A percentile compares a stretch with the other conserved stretches of the same genome.
Evolutionary conservation across 768 basidiomycete genomes (phyloP).

Genomic region (Suillus discolor): DNA sequence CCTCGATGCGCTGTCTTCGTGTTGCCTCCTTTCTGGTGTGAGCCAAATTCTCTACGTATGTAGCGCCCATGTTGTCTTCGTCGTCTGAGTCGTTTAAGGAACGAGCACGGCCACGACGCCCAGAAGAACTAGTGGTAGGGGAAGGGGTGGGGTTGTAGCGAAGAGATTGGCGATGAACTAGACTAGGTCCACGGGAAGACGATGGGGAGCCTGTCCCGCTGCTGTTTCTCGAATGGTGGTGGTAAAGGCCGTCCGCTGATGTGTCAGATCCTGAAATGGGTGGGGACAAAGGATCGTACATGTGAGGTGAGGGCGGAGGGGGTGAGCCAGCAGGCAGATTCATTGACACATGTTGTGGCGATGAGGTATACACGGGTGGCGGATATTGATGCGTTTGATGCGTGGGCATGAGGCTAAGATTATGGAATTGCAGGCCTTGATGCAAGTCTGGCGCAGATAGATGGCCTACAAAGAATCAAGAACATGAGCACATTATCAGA

Average conservation of each 20-base stretch:
- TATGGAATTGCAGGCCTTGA: conserved; percentile 61
- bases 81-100: conserved; percentile 79
- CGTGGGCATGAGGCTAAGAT: conserved; percentile 66
- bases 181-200: conserved; percentile 72
- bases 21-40: conserved; percentile 84
- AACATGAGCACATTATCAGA: conserved; percentile 61
- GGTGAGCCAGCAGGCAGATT: conserved; percentile 66
- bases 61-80: conserved; percentile 64
- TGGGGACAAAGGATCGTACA: conserved; percentile 85
- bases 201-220: conserved; percentile 75
- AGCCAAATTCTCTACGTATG: conserved; percentile 71
- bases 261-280: conserved; percentile 90
- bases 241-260: conserved; percentile 81
- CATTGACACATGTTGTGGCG: conserved; percentile 71
- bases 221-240: conserved; percentile 68
- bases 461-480: conserved; percentile 55
- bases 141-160: conserved; percentile 86
- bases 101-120: conserved; percentile 63
- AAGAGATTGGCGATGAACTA: conserved; percentile 69
- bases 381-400: conserved; percentile 72
- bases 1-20: conserved; percentile 81
- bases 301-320: conserved; percentile 75
- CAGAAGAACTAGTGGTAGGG: conserved; percentile 70
- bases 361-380: conserved; percentile 58
- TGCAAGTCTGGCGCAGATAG: conserved; percentile 68